A percentile compares a stretch with the other conserved stretches of the same genome.
phyloP scores from a whole-genome alignment of 768 basidiomycete species.

The Collybia nuda region DNA sequence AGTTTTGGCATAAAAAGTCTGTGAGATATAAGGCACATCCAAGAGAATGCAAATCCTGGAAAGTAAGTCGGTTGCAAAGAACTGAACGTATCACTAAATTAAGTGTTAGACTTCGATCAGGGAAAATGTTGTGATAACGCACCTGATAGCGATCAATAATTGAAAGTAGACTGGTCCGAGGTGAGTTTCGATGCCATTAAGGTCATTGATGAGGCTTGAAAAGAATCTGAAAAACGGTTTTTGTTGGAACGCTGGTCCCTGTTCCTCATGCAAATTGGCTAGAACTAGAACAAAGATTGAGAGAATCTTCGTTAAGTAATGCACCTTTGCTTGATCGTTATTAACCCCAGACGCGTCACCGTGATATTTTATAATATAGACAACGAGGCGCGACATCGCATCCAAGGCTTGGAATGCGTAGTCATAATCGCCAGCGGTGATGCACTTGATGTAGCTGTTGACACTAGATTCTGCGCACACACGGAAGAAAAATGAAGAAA shows the following conservation, averaged over 20 bases:
- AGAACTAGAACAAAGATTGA: constrained; percentile 96
- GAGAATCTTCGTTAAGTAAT: constrained; percentile 95
- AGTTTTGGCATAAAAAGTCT: constrained; percentile 97
- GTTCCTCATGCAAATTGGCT: constrained; percentile 93
- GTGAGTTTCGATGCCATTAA: constrained; percentile 81
- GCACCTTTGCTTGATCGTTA: constrained; percentile 93
- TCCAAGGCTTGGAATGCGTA: constrained; percentile 92
- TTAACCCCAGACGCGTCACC: constrained; percentile 92
- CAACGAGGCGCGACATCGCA: constrained; percentile 91
- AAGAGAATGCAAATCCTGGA: constrained; percentile 97
- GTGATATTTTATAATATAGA: constrained; percentile 99
- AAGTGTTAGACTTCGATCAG: constrained; percentile 12
- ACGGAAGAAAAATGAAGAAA: constrained; percentile 97
- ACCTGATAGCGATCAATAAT: constrained; percentile 87
- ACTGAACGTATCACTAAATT: constrained; percentile 84
- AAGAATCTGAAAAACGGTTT: constrained; percentile 99
- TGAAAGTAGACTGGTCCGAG: constrained; percentile 91
- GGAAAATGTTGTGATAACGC: constrained; percentile 15
- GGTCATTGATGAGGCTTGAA: constrained; percentile 91
- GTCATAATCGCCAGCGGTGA: constrained; percentile 69
- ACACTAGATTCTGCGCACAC: constrained; percentile 96
- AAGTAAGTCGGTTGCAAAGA: constrained; percentile 96
- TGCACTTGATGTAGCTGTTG: constrained; percentile 78
- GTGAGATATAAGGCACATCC: constrained; percentile 96
- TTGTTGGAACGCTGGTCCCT: constrained; percentile 88